These are phyloP conservation scores for Pseudonitzschia pungens DNA, from an alignment of 108 stramenopile species.

Conservation along the genomic window DNA sequence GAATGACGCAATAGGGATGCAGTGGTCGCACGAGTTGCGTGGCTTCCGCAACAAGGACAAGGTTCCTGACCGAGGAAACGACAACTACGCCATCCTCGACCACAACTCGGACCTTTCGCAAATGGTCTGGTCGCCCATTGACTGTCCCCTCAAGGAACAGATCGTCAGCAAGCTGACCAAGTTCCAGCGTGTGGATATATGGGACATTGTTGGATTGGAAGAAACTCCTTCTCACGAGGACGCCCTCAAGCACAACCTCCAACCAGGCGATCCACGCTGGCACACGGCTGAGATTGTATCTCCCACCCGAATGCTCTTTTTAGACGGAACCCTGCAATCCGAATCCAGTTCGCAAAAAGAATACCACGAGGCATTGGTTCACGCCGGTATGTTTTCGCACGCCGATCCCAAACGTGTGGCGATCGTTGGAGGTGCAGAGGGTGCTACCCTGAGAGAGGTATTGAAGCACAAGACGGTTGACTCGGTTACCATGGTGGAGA, in stretches of 20 bases:
- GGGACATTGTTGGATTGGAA: constrained; percentile 70
- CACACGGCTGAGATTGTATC: constrained; percentile 53
- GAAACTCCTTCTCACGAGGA: constrained; percentile 70
- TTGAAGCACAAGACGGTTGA: constrained; percentile 83
- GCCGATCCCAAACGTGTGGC: constrained; percentile 76
- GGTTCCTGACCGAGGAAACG: constrained; percentile 13
- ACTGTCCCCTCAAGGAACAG: constrained; percentile 39
- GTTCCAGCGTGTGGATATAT: constrained; percentile 79
- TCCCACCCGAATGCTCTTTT: constrained; percentile 64
- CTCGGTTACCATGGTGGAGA: constrained; percentile 80
- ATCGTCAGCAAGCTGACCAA: constrained; percentile 33
- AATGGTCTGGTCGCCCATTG: constrained; percentile 44
- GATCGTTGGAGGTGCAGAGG: constrained; percentile 88
- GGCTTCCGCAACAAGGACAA: constrained; percentile 70
- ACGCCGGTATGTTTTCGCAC: constrained; percentile 91
- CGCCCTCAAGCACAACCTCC: constrained; percentile 57
- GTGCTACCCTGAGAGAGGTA: constrained; percentile 87
- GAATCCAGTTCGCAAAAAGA: constrained; percentile 25
- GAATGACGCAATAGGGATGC: constrained; percentile 36
- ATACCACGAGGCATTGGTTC: constrained; percentile 91
- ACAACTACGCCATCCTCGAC: constrained; percentile 43
- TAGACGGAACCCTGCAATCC: constrained; percentile 64
- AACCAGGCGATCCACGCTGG: constrained; percentile 77
- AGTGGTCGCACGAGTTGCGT: constrained; percentile 79
- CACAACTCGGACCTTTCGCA: constrained; percentile 36